A percentile compares a stretch with the other conserved stretches of the same genome.
Evolutionary conservation across 257 asterid species (phyloP).

Genomic region (Gentiana straminea): DNA sequence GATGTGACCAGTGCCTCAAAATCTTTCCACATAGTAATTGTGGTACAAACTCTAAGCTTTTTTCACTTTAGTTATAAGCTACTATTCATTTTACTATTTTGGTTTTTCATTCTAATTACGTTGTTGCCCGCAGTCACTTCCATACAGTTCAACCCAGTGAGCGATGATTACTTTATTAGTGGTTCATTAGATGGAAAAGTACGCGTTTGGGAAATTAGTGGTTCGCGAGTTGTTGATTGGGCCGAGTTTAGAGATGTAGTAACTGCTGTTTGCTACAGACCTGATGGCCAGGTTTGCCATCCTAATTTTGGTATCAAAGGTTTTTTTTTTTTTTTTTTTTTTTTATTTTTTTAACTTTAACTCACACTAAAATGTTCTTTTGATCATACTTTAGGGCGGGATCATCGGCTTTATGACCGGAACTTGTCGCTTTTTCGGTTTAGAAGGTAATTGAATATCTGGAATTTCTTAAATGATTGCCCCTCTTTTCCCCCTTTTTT

Average conservation of each 20-base stretch:
- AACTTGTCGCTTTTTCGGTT: slow-evolving; percentile 54
- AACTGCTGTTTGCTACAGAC: slow-evolving; percentile 62
- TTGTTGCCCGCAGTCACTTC: slow-evolving; percentile 53
- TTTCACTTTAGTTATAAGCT: slow-evolving; percentile 7
- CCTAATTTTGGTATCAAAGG: background rate
- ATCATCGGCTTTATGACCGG: slow-evolving; percentile 83
- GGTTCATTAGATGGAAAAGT: slow-evolving; percentile 84
- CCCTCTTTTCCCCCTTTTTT: background rate
- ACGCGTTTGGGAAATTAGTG: slow-evolving; percentile 72
- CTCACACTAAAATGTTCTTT: slow-evolving; percentile 7
- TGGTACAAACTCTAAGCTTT: slow-evolving; percentile 22
- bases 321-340: background rate
- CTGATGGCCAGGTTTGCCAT: slow-evolving; percentile 65
- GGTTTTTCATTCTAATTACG: background rate
- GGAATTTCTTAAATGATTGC: background rate
- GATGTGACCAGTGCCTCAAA: slow-evolving; percentile 53
- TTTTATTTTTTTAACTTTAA: background rate
- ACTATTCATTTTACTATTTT: background rate
- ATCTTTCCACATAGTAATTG: slow-evolving; percentile 68
- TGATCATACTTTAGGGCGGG: slow-evolving; percentile 50
- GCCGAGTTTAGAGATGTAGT: slow-evolving; percentile 65
- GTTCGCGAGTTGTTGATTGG: slow-evolving; percentile 74
- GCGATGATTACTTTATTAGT: slow-evolving; percentile 69
- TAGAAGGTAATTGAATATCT: slow-evolving; percentile 36
- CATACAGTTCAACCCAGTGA: slow-evolving; percentile 69